These are phyloP conservation scores for Pseudovirgaria hyperparasitica DNA, from an alignment of 2,329 filamentous ascomycete species.

Conservation along the genomic window DNA sequence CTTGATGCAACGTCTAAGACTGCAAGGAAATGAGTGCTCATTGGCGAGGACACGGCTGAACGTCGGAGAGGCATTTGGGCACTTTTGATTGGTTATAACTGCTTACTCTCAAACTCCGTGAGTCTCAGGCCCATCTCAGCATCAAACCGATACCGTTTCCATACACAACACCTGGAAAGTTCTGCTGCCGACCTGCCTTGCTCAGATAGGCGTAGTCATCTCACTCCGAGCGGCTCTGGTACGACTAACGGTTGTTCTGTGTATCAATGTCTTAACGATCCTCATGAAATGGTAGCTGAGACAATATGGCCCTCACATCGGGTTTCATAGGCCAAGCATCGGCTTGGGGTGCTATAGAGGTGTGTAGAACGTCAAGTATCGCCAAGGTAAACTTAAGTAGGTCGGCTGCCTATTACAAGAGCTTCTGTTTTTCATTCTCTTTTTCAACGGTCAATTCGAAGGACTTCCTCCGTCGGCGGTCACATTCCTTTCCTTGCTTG, in stretches of 20 bases:
- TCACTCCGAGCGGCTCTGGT: slow-evolving; percentile 15
- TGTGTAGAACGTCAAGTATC: slow-evolving; percentile 11
- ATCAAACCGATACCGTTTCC: slow-evolving; percentile 24
- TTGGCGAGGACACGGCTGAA: too few species aligned
- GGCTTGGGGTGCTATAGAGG: slow-evolving; percentile 16
- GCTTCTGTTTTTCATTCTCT: slow-evolving; percentile 17
- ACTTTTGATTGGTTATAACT: too few species aligned
- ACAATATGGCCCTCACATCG: slow-evolving; percentile 25
- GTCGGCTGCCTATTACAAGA: slow-evolving; percentile 14
- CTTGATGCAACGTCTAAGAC: too few species aligned
- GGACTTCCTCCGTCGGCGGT: slow-evolving; percentile 22
- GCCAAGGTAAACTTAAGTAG: slow-evolving; percentile 25
- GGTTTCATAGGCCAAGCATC: slow-evolving; percentile 26
- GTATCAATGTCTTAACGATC: slow-evolving; percentile 15
- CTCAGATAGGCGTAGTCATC: slow-evolving; percentile 13
- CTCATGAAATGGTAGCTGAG: slow-evolving; percentile 19
- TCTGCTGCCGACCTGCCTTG: slow-evolving; percentile 12
- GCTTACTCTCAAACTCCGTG: slow-evolving; percentile 7
- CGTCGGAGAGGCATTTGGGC: too few species aligned
- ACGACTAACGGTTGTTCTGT: too few species aligned
- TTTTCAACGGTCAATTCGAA: slow-evolving; percentile 17
- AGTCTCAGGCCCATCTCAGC: slow-evolving; percentile 13
- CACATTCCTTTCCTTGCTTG: slow-evolving; percentile 27
- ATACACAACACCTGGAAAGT: slow-evolving; percentile 12
- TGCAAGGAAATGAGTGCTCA: too few species aligned